Base-by-base conservation (phyloP, 768 basidiomycete genomes). In the Pleurotus djamor region DNA sequence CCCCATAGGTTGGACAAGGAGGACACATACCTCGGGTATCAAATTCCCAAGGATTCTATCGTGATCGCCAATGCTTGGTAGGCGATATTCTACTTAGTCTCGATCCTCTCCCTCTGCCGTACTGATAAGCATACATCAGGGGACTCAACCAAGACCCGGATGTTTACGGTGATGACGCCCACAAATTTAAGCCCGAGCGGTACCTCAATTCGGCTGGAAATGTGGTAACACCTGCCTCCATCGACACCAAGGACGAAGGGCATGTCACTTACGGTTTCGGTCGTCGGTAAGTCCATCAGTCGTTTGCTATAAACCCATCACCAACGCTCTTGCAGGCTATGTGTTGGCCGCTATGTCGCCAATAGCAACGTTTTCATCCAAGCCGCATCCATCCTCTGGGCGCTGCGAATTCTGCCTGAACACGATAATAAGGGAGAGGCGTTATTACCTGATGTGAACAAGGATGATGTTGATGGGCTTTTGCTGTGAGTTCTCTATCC, bases 251-350 rank as follows among this genome's bases (percentile, higher is more conserved):
- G 16, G 60, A 68, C 58, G 61, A 67, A 13, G 72, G 73, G 37
- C 72, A 73, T 17, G 65, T 75, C 41, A 69, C 74, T 10, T 79
- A 77, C 63, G 74, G 78, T 3, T 79, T 77, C 59, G 78, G 77
- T n/a, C 7, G 45, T 13, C 6, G 45, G 45, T 47, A 5, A 16
- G 45, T 16, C 45, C n/a, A n/a, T n/a, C n/a, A n/a, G n/a, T n/a
- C n/a, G n/a, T n/a, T n/a, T n/a, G n/a, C n/a, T n/a, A n/a, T n/a
- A n/a, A n/a, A n/a, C n/a, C n/a, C n/a, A n/a, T n/a, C n/a, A n/a
- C n/a, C n/a, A n/a, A n/a, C n/a, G n/a, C n/a, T n/a, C n/a, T n/a
- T n/a, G n/a, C n/a, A n/a, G n/a, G n/a, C n/a, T n/a, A n/a, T n/a
- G n/a, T n/a, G n/a, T n/a, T n/a, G n/a, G n/a, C n/a, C n/a, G n/a